phyloP scores from a whole-genome alignment of 2,329 filamentous ascomycete species.

The Pseudogymnoascus sp. region DNA sequence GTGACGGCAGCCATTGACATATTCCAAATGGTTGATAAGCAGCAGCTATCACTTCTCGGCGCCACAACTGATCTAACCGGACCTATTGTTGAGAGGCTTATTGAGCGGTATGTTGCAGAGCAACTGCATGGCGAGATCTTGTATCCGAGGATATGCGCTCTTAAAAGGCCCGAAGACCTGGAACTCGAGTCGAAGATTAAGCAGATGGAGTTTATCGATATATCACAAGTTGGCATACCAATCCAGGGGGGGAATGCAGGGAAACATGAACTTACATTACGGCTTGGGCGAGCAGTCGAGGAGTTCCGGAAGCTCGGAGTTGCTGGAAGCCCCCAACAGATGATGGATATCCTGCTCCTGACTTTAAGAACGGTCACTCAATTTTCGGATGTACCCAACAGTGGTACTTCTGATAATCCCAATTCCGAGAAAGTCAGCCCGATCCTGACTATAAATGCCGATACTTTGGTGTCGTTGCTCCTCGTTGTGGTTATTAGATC shows the following conservation, averaged over 20 bases:
- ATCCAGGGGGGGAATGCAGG: constrained; percentile 71
- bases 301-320: constrained; percentile 87
- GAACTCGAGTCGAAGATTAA: constrained; percentile 84
- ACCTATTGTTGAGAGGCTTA: constrained; percentile 82
- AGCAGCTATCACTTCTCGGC: constrained; percentile 83
- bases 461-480: constrained; percentile 84
- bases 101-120: constrained; percentile 89
- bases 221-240: constrained; percentile 85
- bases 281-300: constrained; percentile 71
- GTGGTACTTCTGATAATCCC: constrained; percentile 19
- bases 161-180: constrained; percentile 73
- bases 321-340: constrained; percentile 35
- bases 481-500: constrained; percentile 89
- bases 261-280: constrained; percentile 72
- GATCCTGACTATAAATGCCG: constrained; percentile 63
- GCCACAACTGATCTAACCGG: constrained; percentile 91
- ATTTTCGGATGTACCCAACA: constrained; percentile 44
- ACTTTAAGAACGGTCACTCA: constrained; percentile 73
- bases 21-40: constrained; percentile 92
- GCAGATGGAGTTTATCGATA: constrained; percentile 88
- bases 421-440: constrained; percentile 35
- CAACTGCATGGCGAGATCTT: constrained; percentile 79
- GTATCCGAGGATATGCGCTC: constrained; percentile 71
- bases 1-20: constrained; percentile 91
- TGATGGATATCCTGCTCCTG: constrained; percentile 31